These are phyloP conservation scores for Ensete glaucum DNA, from an alignment of 176 grass and related monocot genomes.

Conservation along the genomic window DNA sequence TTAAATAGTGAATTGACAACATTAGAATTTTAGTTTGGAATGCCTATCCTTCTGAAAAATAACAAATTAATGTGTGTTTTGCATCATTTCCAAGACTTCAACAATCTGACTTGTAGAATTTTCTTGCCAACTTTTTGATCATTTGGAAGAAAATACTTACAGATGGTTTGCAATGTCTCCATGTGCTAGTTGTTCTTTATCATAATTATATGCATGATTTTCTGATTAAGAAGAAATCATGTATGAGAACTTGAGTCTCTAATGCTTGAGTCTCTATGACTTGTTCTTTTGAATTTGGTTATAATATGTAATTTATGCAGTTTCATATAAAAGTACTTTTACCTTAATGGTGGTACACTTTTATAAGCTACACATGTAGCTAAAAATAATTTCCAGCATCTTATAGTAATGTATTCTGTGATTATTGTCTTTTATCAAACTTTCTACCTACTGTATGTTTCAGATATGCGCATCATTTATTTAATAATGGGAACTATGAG, in stretches of 20 bases:
- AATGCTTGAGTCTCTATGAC: conserved; percentile 13
- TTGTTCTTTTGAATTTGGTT: conserved; percentile 8
- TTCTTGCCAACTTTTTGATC: neutral
- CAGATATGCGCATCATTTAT: conserved; percentile 95
- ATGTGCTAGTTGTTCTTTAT: neutral
- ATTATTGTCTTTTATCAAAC: neutral
- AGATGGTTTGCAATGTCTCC: too few species aligned
- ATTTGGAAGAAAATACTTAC: too few species aligned
- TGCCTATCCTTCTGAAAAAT: neutral
- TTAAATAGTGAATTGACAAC: conserved; percentile 2
- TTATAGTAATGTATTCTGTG: too few species aligned
- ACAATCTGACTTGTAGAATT: neutral
- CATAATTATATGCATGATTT: neutral
- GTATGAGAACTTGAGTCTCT: too few species aligned
- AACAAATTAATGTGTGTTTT: neutral
- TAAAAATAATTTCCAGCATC: neutral
- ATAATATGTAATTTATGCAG: too few species aligned
- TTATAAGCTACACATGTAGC: neutral
- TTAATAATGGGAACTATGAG: conserved; percentile 85
- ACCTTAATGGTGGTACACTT: too few species aligned
- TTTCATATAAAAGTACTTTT: too few species aligned
- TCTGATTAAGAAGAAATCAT: neutral
- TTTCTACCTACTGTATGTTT: conserved; percentile 28
- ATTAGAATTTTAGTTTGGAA: neutral
- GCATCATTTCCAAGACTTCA: neutral